phyloP scores from a whole-genome alignment of 2,329 filamentous ascomycete genomes.

The Penicillium brevicompactum region DNA sequence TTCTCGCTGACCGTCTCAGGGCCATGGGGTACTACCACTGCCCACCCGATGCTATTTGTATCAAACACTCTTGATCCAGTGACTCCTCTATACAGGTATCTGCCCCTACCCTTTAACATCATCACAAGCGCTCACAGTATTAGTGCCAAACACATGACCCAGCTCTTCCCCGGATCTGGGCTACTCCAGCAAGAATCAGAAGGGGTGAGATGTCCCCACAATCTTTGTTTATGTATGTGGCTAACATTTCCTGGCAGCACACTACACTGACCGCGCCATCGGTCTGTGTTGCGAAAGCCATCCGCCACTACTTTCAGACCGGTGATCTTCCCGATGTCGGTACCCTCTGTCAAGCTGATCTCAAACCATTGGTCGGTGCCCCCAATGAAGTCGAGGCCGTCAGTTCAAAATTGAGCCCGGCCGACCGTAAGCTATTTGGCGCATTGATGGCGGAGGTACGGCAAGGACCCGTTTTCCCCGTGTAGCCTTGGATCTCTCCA shows the following conservation, averaged over 20 bases:
- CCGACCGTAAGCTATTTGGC: slow-evolving; percentile 17
- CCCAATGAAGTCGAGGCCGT: slow-evolving; percentile 3
- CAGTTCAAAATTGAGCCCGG: slow-evolving; percentile 7
- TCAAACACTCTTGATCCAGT: slow-evolving; percentile 62
- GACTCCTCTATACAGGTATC: slow-evolving; percentile 52
- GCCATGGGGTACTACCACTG: slow-evolving; percentile 33
- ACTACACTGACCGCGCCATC: slow-evolving; percentile 39
- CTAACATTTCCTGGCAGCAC: slow-evolving; percentile 25
- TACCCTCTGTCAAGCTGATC: slow-evolving; percentile 39
- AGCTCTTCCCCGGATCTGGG: slow-evolving; percentile 45
- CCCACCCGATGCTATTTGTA: slow-evolving; percentile 60
- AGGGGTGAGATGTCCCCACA: slow-evolving; percentile 33
- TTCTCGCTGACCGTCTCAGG: slow-evolving; percentile 15
- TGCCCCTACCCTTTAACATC: neutral
- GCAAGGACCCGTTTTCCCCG: neutral
- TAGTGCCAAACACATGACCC: slow-evolving; percentile 40
- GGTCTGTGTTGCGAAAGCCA: slow-evolving; percentile 36
- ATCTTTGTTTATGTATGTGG: neutral
- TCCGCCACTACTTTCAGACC: slow-evolving; percentile 47
- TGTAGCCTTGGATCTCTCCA: neutral
- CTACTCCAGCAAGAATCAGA: slow-evolving; percentile 50
- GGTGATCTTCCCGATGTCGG: slow-evolving; percentile 40
- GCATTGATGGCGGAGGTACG: slow-evolving; percentile 22
- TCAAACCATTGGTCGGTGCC: slow-evolving; percentile 35
- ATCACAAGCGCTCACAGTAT: neutral